Percentiles rank a stretch among this genome's conserved stretches.
Conservation (phyloP, 2,329 filamentous ascomycete genomes). For the Leptosphaerulina australis region DNA sequence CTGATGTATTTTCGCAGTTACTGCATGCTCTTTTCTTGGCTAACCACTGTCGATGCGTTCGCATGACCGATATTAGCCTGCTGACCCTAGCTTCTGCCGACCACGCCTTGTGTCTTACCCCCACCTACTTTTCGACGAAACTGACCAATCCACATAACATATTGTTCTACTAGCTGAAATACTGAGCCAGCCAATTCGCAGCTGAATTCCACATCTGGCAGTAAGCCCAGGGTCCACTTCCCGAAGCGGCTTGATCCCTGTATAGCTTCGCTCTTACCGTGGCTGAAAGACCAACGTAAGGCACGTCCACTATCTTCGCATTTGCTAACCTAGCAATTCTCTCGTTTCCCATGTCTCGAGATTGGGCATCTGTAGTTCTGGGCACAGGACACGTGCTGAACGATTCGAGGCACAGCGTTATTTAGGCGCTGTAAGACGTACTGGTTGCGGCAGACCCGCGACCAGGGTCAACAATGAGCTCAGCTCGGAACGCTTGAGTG, state of each 20-base stretch:
- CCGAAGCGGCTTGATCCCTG: not conserved
- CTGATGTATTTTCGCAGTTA: not conserved
- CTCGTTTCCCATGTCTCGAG: not conserved
- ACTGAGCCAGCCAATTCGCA: conserved; percentile 13
- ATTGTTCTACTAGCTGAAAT: not conserved
- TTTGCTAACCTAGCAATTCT: conserved; percentile 2
- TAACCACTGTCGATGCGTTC: not conserved
- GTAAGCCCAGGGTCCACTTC: conserved; percentile 1
- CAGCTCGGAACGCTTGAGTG: conserved; percentile 6
- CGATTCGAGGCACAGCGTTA: no score
- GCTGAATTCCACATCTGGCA: conserved; percentile 5
- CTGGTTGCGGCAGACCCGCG: conserved; percentile 1
- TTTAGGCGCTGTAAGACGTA: conserved; percentile 3
- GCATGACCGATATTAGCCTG: not conserved
- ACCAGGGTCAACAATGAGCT: conserved; percentile 1
- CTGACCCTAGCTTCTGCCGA: not conserved
- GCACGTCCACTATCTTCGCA: conserved; percentile 2
- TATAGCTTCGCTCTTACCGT: conserved; percentile 3
- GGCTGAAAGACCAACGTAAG: no score
- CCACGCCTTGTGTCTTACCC: not conserved
- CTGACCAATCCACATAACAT: conserved; percentile 9
- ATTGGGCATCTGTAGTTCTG: not conserved
- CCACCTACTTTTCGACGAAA: not conserved
- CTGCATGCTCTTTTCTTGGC: not conserved
- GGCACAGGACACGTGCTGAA: not conserved